Conservation (phyloP, 2,329 filamentous ascomycete genomes). For the Paecilomyces sp. region DNA sequence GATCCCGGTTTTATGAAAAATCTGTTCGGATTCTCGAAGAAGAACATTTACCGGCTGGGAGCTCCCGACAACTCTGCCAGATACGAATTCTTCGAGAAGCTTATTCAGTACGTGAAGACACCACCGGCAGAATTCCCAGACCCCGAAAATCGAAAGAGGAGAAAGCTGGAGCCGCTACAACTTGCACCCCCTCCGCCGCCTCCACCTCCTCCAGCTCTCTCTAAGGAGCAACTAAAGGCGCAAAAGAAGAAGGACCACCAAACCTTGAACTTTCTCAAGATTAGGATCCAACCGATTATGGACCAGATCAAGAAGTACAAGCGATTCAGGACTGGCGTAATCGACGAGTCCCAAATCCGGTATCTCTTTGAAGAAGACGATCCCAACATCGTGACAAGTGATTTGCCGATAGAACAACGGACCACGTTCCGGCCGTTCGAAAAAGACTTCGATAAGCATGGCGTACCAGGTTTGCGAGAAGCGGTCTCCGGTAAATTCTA, state of each 20-base stretch:
- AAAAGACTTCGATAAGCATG: constrained; percentile 71
- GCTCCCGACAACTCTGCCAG: constrained; percentile 59
- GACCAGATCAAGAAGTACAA: constrained; percentile 94
- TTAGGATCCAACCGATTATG: constrained; percentile 89
- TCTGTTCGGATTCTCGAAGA: constrained; percentile 78
- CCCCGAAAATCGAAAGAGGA: constrained; percentile 75
- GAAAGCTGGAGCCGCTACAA: constrained; percentile 69
- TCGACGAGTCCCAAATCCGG: constrained; percentile 65
- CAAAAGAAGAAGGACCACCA: constrained; percentile 78
- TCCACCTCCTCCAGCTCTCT: constrained; percentile 52
- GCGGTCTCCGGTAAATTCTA: constrained; percentile 74
- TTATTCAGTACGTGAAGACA: constrained; percentile 71
- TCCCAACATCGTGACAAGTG: constrained; percentile 56
- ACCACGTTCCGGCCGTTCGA: constrained; percentile 68
- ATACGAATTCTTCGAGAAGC: constrained; percentile 69
- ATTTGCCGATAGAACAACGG: constrained; percentile 50
- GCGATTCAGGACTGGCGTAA: constrained; percentile 74
- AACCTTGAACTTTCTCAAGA: constrained; percentile 78
- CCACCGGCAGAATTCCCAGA: constrained; percentile 82
- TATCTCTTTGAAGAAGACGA: constrained; percentile 83
- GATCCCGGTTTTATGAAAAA: constrained; percentile 61
- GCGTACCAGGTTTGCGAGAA: constrained; percentile 68
- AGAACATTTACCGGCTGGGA: constrained; percentile 64
- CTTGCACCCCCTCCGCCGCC: constrained; percentile 67
- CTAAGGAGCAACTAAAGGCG: constrained; percentile 72